phyloP scores from a whole-genome alignment of 768 basidiomycete genomes.

The Termitomyces heimii region DNA sequence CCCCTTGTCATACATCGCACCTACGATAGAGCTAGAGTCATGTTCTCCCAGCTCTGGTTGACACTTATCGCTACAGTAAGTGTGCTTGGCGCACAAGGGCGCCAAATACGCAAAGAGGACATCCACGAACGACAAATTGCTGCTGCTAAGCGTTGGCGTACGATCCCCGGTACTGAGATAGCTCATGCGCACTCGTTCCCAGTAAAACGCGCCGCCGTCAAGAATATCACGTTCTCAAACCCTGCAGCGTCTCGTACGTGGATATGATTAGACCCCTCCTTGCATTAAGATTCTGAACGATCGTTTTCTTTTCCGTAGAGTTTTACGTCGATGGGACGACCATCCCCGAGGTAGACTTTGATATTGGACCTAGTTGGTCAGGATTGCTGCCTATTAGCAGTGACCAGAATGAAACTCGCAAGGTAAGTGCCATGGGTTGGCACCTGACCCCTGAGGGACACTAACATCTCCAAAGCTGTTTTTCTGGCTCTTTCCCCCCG shows the following conservation, averaged over 20 bases:
- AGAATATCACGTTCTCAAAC: constrained; percentile 70
- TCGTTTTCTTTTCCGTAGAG: constrained; percentile 28
- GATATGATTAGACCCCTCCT: neutral
- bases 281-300: neutral
- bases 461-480: constrained; percentile 44
- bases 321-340: constrained; percentile 64
- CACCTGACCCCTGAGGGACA: neutral
- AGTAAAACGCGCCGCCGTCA: constrained; percentile 18
- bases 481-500: constrained; percentile 84
- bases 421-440: constrained; percentile 27
- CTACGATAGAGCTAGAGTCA: neutral
- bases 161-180: constrained; percentile 1
- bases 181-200: constrained; percentile 11
- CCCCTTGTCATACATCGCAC: neutral
- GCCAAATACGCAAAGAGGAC: constrained; percentile 34
- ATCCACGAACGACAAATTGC: constrained; percentile 38
- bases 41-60: constrained; percentile 13
- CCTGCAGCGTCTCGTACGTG: constrained; percentile 56
- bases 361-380: constrained; percentile 72
- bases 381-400: constrained; percentile 68
- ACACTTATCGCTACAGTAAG: constrained; percentile 12
- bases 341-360: constrained; percentile 67
- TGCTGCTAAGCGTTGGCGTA: constrained; percentile 37
- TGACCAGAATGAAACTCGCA: constrained; percentile 54
- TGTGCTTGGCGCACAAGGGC: constrained; percentile 18